phyloP scores from a whole-genome alignment of 1,139 yeast genomes.

The Petasospora fabianii region DNA sequence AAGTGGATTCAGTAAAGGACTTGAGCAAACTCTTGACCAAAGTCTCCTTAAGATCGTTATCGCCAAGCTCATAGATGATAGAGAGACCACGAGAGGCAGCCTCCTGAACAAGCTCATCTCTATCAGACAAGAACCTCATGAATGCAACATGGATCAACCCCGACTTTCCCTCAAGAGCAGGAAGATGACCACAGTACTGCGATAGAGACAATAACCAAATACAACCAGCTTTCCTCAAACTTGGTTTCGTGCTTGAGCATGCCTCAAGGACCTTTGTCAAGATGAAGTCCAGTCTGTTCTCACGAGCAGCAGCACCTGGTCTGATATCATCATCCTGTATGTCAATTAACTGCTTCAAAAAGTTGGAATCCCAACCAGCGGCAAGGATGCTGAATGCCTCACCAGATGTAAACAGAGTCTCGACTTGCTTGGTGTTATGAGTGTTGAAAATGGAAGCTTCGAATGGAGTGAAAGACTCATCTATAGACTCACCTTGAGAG shows the following conservation, averaged over 20 bases:
- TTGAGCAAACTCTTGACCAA: slow-evolving; percentile 71
- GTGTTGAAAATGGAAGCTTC: slow-evolving; percentile 53
- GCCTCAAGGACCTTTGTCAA: slow-evolving; percentile 47
- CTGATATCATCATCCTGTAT: slow-evolving; percentile 34
- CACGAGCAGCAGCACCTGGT: slow-evolving; percentile 15
- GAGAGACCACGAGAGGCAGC: slow-evolving; percentile 88
- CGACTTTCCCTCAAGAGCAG: slow-evolving; percentile 41
- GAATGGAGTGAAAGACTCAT: slow-evolving; percentile 27
- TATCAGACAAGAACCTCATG: slow-evolving; percentile 69
- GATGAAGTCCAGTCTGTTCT: slow-evolving; percentile 29
- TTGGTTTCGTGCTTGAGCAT: slow-evolving; percentile 66
- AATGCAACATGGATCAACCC: slow-evolving; percentile 66
- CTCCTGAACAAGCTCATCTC: slow-evolving; percentile 85
- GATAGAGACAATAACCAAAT: slow-evolving; percentile 81
- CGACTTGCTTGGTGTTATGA: slow-evolving; percentile 66
- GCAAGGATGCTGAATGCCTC: slow-evolving; percentile 75
- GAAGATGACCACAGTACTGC: slow-evolving; percentile 62
- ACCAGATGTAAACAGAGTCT: slow-evolving; percentile 73
- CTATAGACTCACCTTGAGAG: slow-evolving; percentile 29
- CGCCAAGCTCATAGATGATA: slow-evolving; percentile 76
- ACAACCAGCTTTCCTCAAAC: slow-evolving; percentile 71
- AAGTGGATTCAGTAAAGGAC: slow-evolving; percentile 71
- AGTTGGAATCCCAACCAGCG: slow-evolving; percentile 72
- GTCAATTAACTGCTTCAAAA: slow-evolving; percentile 50
- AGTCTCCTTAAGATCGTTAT: slow-evolving; percentile 61